Evolutionary conservation across 2,329 filamentous ascomycete genomes (phyloP).

Genomic region (Fusarium domesticum): DNA sequence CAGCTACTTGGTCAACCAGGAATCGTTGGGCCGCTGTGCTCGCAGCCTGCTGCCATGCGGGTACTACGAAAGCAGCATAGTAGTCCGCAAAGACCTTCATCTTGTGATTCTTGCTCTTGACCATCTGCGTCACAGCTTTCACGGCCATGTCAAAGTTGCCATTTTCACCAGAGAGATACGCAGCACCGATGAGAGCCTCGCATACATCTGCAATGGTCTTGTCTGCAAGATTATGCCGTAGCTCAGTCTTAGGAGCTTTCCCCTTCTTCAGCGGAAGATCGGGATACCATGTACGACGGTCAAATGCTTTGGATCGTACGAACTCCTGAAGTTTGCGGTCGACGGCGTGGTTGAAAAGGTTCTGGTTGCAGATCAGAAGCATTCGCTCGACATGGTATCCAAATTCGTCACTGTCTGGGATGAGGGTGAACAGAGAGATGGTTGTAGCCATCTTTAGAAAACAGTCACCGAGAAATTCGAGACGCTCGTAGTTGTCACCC

Average conservation of each 20-base stretch:
- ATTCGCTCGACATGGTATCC: constrained; percentile 89
- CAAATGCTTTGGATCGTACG: constrained; percentile 80
- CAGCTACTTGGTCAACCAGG: constrained; percentile 62
- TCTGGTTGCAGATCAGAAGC: constrained; percentile 86
- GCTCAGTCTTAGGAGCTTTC: constrained; percentile 50
- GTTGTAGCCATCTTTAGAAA: constrained; percentile 96
- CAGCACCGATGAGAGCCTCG: constrained; percentile 89
- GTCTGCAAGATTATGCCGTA: constrained; percentile 69
- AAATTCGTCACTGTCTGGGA: constrained; percentile 77
- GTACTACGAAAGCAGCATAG: constrained; percentile 62
- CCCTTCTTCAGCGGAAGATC: constrained; percentile 71
- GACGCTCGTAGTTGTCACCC: constrained; percentile 90
- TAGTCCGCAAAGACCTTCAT: constrained; percentile 74
- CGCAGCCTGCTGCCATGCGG: constrained; percentile 64
- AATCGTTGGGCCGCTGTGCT: constrained; percentile 66
- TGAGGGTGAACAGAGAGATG: constrained; percentile 75
- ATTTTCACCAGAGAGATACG: constrained; percentile 53
- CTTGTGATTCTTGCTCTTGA: constrained; percentile 65
- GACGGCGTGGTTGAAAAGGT: constrained; percentile 75
- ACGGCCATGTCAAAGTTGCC: constrained; percentile 56
- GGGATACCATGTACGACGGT: constrained; percentile 85
- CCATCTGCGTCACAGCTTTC: constrained; percentile 64
- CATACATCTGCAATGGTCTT: constrained; percentile 94
- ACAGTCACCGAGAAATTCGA: constrained; percentile 90
- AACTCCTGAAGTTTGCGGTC: constrained; percentile 66